phyloP scores from a whole-genome alignment of 2,329 filamentous ascomycete genomes.

The Pestalotiopsis sp. region DNA sequence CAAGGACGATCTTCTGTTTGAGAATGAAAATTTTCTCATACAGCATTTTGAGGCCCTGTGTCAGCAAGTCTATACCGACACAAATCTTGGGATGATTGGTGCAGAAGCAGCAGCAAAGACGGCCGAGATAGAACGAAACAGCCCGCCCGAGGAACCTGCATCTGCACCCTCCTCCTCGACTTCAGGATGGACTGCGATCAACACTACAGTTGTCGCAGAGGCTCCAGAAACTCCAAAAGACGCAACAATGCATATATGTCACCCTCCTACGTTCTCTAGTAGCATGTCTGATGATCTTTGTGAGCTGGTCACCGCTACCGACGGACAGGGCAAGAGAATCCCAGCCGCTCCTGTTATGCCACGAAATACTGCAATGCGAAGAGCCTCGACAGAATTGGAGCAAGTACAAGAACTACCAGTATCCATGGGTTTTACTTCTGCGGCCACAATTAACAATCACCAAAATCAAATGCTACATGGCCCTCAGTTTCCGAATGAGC shows the following conservation, averaged over 20 bases:
- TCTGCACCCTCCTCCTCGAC: background rate
- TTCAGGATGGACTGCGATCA: background rate
- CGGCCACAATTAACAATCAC: background rate
- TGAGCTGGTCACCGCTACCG: background rate
- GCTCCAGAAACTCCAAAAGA: background rate
- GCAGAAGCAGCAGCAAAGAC: background rate
- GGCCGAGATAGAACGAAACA: background rate
- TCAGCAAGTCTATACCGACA: slow-evolving; percentile 37
- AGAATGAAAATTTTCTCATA: slow-evolving; percentile 50
- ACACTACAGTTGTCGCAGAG: background rate
- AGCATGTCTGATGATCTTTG: slow-evolving; percentile 7
- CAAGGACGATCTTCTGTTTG: slow-evolving; percentile 74
- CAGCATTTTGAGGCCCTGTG: slow-evolving; percentile 50
- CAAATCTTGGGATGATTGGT: background rate
- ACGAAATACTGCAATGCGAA: background rate
- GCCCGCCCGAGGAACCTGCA: no score
- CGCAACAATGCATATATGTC: background rate
- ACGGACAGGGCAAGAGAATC: background rate
- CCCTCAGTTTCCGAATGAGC: background rate
- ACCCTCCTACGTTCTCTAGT: background rate
- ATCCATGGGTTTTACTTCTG: background rate
- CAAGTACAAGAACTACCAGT: background rate
- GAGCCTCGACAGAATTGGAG: background rate
- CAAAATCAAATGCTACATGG: background rate
- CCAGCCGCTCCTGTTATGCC: background rate